Evolutionary conservation across 768 basidiomycete genomes (phyloP).

Genomic region (Termitomyces sp.): DNA sequence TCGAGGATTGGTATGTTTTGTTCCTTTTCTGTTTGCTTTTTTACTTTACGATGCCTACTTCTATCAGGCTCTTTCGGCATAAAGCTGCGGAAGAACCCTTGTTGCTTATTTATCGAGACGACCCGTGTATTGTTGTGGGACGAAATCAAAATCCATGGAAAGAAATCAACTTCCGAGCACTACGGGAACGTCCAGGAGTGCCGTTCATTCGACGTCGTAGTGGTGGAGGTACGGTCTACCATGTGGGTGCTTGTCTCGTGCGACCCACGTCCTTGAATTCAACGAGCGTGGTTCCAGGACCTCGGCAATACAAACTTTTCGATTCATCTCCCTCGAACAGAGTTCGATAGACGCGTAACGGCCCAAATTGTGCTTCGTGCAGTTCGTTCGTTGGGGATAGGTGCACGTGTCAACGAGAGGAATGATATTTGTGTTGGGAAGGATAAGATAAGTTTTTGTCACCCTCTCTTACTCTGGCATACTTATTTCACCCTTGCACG

Average conservation of each 20-base stretch:
- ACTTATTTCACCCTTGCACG: constrained; percentile 42
- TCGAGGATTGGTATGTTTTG: constrained; percentile 76
- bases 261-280: background rate
- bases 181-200: constrained; percentile 46
- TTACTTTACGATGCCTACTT: background rate
- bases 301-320: constrained; percentile 97
- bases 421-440: constrained; percentile 86
- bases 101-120: constrained; percentile 84
- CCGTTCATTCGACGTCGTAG: constrained; percentile 84
- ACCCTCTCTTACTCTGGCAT: background rate
- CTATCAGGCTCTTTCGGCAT: constrained; percentile 61
- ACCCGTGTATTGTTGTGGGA: constrained; percentile 89
- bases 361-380: constrained; percentile 77
- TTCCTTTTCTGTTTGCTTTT: background rate
- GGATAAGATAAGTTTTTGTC: constrained; percentile 76
- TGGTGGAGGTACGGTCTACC: constrained; percentile 95
- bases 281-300: constrained; percentile 54
- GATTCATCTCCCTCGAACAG: constrained; percentile 77
- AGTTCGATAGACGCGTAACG: constrained; percentile 79
- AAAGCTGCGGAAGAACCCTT: constrained; percentile 64
- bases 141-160: constrained; percentile 99
- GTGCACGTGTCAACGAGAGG: constrained; percentile 80
- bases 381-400: constrained; percentile 69
- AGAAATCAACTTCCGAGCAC: constrained; percentile 75
- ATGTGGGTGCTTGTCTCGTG: constrained; percentile 51